phyloP scores from a whole-genome alignment of 768 basidiomycete species.

The Artomyces pyxidatus region DNA sequence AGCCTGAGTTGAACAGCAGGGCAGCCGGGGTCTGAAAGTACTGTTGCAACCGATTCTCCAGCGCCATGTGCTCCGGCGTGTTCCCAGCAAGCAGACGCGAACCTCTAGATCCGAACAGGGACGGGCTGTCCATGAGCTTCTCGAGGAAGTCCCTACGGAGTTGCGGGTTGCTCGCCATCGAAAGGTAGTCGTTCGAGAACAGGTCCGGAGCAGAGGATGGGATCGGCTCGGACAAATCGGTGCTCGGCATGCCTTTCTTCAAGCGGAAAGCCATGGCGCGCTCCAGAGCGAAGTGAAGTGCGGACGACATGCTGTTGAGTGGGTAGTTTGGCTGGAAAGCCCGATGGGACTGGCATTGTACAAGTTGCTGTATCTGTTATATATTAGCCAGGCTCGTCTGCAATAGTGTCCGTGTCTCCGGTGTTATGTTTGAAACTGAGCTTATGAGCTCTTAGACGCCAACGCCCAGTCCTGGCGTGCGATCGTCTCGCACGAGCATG shows the following conservation, averaged over 20 bases:
- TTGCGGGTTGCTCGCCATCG: constrained; percentile 28
- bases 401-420: too few species aligned
- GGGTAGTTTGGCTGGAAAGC: too few species aligned
- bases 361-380: too few species aligned
- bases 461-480: too few species aligned
- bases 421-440: too few species aligned
- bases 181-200: constrained; percentile 46
- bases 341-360: too few species aligned
- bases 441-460: too few species aligned
- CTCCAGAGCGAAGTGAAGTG: not conserved
- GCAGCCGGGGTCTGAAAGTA: constrained; percentile 35
- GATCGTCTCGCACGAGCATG: too few species aligned
- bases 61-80: constrained; percentile 28
- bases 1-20: constrained; percentile 45
- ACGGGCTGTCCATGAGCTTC: constrained; percentile 14
- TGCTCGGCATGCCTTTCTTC: not conserved
- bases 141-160: constrained; percentile 29
- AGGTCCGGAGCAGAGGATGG: constrained; percentile 22
- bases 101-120: constrained; percentile 39
- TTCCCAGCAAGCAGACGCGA: constrained; percentile 41
- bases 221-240: not conserved
- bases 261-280: not conserved
- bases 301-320: not conserved
- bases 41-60: constrained; percentile 32
- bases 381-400: too few species aligned